Conservation (phyloP, 2,329 filamentous ascomycete genomes). For the Sclerotinia glacialis region DNA sequence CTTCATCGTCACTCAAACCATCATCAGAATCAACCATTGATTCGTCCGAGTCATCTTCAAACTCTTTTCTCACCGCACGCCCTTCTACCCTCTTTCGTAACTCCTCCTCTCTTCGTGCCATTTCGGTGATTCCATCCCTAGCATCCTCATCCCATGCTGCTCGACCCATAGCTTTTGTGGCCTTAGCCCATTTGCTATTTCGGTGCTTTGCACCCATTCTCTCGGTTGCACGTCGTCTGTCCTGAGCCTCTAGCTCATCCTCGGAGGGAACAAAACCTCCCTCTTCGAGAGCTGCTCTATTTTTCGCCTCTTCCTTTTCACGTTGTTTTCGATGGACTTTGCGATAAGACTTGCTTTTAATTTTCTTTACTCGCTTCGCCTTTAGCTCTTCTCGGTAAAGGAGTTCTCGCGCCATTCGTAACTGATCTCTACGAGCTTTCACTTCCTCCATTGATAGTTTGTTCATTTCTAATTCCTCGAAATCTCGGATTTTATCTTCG, state of each 20-base stretch:
- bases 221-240: constrained; percentile 63
- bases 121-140: constrained; percentile 60
- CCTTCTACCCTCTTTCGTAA: constrained; percentile 64
- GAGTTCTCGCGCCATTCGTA: constrained; percentile 77
- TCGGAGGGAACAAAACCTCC: constrained; percentile 60
- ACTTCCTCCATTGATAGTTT: constrained; percentile 71
- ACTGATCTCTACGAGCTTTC: constrained; percentile 67
- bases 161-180: constrained; percentile 61
- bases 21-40: constrained; percentile 57
- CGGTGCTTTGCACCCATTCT: constrained; percentile 68
- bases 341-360: constrained; percentile 95
- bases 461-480: constrained; percentile 67
- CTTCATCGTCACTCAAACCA: constrained; percentile 51
- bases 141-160: constrained; percentile 69
- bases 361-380: constrained; percentile 93
- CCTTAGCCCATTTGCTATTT: constrained; percentile 71
- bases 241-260: constrained; percentile 61
- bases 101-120: constrained; percentile 66
- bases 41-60: constrained; percentile 48
- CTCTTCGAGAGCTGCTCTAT: constrained; percentile 56
- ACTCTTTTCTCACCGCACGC: constrained; percentile 50
- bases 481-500: constrained; percentile 65
- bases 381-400: constrained; percentile 86
- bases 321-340: constrained; percentile 83
- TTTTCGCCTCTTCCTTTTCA: constrained; percentile 55